A percentile compares a stretch with the other conserved stretches of the same genome.
Conservation (phyloP, 2,329 filamentous ascomycete genomes). For the Colletotrichum agaves region DNA sequence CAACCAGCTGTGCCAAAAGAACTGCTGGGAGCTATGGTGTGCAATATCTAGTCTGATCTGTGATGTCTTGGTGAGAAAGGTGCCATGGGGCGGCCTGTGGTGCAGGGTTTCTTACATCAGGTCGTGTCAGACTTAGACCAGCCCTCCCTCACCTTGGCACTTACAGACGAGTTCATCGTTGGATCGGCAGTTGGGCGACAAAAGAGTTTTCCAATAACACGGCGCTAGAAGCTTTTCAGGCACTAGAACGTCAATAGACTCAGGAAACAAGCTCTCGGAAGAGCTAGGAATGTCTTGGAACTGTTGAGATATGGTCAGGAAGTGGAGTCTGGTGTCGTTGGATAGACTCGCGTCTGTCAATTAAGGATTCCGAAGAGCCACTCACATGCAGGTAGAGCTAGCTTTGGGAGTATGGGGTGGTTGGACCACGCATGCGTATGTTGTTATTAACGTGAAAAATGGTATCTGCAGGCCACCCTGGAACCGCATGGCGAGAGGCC, state of each 20-base stretch:
- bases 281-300: not conserved
- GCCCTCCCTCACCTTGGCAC: slow-evolving; percentile 29
- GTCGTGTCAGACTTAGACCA: slow-evolving; percentile 9
- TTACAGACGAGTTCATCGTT: not conserved
- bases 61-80: not conserved
- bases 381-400: not conserved
- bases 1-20: not conserved
- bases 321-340: not conserved
- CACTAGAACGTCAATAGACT: not conserved
- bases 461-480: not conserved
- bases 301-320: too few species aligned
- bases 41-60: not conserved
- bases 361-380: not conserved
- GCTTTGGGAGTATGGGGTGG: slow-evolving; percentile 3
- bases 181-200: slow-evolving; percentile 20
- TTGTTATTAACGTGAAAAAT: not conserved
- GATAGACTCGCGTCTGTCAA: not conserved
- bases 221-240: slow-evolving; percentile 27
- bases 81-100: not conserved
- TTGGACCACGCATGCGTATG: not conserved
- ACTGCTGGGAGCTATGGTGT: not conserved
- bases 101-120: not conserved
- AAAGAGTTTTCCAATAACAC: slow-evolving; percentile 20
- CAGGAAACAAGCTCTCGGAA: not conserved
- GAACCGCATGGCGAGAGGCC: not conserved